Evolutionary conservation across 2,329 filamentous ascomycete genomes (phyloP).

Genomic region (Sporothrix schenckii): DNA sequence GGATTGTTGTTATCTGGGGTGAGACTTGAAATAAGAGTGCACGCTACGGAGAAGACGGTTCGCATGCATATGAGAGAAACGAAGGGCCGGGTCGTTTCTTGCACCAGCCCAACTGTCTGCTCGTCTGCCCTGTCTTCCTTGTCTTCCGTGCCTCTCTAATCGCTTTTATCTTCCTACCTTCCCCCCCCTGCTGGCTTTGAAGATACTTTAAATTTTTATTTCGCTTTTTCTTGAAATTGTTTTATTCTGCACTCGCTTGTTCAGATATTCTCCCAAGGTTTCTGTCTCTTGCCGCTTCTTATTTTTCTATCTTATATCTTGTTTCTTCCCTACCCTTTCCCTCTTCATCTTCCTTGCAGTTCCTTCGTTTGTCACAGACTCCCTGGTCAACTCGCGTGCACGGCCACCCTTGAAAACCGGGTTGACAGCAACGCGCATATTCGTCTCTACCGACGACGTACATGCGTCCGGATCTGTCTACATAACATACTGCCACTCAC

Average conservation of each 20-base stretch:
- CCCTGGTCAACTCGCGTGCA: conserved; percentile 33
- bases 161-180: conserved; percentile 17
- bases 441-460: conserved; percentile 9
- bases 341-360: conserved; percentile 22
- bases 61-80: conserved; percentile 7
- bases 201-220: conserved; percentile 15
- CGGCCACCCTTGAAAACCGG: conserved; percentile 33
- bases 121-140: conserved; percentile 17
- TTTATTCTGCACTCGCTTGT: not conserved
- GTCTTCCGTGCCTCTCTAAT: conserved; percentile 22
- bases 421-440: conserved; percentile 28
- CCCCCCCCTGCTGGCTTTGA: conserved; percentile 18
- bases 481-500: conserved; percentile 25
- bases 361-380: conserved; percentile 24
- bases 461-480: not conserved
- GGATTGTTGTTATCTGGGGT: conserved; percentile 21
- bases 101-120: not conserved
- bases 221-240: conserved; percentile 2
- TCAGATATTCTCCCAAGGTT: conserved; percentile 23
- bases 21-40: conserved; percentile 19
- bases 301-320: conserved; percentile 23
- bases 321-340: conserved; percentile 20
- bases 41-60: conserved; percentile 6
- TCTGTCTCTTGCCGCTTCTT: conserved; percentile 5
- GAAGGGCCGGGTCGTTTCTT: conserved; percentile 26